Percentiles rank a stretch among this genome's conserved stretches.
Evolutionary conservation across 306 rosid genomes (phyloP).

Genomic region (Gynostemma pentaphyllum): DNA sequence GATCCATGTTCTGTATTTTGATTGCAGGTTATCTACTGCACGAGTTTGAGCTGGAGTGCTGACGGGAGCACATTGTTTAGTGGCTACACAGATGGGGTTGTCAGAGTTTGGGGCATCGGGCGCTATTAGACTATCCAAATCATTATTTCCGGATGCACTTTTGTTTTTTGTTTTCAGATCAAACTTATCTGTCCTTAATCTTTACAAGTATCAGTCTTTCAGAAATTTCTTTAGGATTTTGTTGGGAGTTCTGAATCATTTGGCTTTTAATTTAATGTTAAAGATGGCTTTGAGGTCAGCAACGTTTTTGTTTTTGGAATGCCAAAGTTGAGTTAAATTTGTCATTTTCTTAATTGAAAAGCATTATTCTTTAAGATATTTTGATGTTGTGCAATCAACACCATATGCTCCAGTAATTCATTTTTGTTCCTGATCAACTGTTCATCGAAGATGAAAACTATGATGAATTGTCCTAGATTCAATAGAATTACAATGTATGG

Average conservation of each 20-base stretch:
- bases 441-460: background rate
- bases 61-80: conserved; percentile 98
- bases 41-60: conserved; percentile 83
- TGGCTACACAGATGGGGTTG: conserved; percentile 87
- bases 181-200: conserved; percentile 20
- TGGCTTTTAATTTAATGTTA: conserved; percentile 23
- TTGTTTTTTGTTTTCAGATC: conserved; percentile 26
- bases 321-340: background rate
- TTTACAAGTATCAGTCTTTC: conserved; percentile 21
- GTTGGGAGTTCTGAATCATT: conserved; percentile 21
- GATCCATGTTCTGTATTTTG: background rate
- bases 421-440: background rate
- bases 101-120: conserved; percentile 91
- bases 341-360: background rate
- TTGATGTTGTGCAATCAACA: background rate
- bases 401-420: background rate
- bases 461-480: too few relatives aligned
- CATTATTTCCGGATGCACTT: conserved; percentile 3
- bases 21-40: conserved; percentile 67
- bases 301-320: conserved; percentile 3
- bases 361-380: background rate
- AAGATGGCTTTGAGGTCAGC: conserved; percentile 42
- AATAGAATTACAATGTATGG: too few relatives aligned
- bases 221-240: conserved; percentile 21
- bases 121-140: conserved; percentile 35